These are phyloP conservation scores for Karstenula rhodostoma DNA, from an alignment of 2,329 filamentous ascomycete species.

Conservation along the genomic window DNA sequence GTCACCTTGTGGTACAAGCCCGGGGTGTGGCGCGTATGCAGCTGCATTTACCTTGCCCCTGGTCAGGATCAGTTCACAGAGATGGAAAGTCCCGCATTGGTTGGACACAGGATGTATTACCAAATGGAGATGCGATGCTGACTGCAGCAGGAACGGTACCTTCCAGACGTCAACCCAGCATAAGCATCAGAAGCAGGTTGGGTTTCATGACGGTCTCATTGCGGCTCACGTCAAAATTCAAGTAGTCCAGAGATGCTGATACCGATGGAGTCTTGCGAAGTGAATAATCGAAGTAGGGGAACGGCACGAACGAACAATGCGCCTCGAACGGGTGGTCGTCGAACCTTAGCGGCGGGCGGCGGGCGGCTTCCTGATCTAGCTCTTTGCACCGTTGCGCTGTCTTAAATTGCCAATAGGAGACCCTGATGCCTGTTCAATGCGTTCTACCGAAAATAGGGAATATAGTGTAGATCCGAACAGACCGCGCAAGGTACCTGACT, in stretches of 20 bases:
- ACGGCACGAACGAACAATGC: not conserved
- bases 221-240: not conserved
- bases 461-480: not conserved
- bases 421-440: slow-evolving; percentile 1
- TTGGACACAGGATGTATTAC: not conserved
- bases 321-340: not conserved
- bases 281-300: not conserved
- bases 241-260: not conserved
- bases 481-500: not conserved
- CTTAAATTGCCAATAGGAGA: not conserved
- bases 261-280: not conserved
- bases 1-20: not conserved
- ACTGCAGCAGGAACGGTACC: not conserved
- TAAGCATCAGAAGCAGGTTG: not conserved
- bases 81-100: not conserved
- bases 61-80: not conserved
- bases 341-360: not conserved
- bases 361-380: slow-evolving; percentile 5
- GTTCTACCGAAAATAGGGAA: not conserved
- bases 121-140: not conserved
- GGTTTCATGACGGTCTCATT: not conserved
- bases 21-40: not conserved
- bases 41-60: not conserved
- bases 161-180: not conserved
- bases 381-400: not conserved